Evolutionary conservation across 805 yeast species (phyloP), one percentile per base, ranked within the genome.

Genomic region (Kazachstania viticola): DNA sequence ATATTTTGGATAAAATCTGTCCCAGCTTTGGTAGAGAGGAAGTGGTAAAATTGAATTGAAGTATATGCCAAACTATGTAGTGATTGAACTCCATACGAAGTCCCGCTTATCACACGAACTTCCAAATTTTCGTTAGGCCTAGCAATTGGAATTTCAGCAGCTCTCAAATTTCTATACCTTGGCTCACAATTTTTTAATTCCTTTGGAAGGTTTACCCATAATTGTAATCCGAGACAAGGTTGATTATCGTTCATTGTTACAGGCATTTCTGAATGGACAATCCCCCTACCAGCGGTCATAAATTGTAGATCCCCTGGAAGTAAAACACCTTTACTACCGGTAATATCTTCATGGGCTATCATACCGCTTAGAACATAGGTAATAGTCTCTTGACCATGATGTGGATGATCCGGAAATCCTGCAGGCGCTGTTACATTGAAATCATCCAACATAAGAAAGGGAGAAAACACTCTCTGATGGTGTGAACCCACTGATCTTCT

Each of bases 241-340:
- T 64, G 66, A 19, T 58, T 56, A 19, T 67, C 61, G n/a, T 60
- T 61, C 35, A 58, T 55, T 25, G 64, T 62, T 26, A 75, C 75
- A 5, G 94, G 94, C 74, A 83, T 82, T 51, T 83, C 94, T 3
- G 83, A 70, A 54, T 82, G 94, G 29, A 79, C 80, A 21, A 83
- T 72, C 30, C 91, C 95, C 44, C 67, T 69, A 36, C 94, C 94
- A 5, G 94, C 94, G 18, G 94, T 83, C 94, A 83, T 83, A 56
- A 83, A 82, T 54, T 83, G 95, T 41, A 84, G 61, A 51, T 83
- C 95, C 33, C 94, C 94, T 5, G 82, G 72, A 38, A 68, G 65
- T 33, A 84, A 58, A 9, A 80, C 64, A 32, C 94, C 94, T 30
- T 69, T 65, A n/a, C 77, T 61, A 2, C 94, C 94, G 2, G 93